A percentile compares a stretch with the other conserved stretches of the same genome.
Conservation (phyloP, 805 yeast genomes). For the Isabelozyma heimii region DNA sequence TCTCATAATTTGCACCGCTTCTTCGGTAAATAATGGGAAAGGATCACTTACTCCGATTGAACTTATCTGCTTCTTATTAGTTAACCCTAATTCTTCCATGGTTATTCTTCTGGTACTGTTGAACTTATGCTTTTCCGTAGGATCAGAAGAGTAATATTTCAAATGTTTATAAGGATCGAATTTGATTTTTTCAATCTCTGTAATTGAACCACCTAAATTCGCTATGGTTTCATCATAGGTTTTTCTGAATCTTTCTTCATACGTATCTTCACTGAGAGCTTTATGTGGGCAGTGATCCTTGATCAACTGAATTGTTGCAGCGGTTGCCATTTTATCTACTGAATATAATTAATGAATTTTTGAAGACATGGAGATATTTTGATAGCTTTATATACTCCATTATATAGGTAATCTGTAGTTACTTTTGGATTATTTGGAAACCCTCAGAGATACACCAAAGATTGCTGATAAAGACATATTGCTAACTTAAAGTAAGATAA, state of each 20-base stretch:
- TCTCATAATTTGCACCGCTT: conserved; percentile 27
- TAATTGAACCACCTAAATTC: background rate
- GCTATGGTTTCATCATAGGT: conserved; percentile 15
- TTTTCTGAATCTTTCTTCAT: conserved; percentile 28
- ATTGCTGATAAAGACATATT: no score
- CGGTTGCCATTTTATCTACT: no score
- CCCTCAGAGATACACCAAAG: no score
- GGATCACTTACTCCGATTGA: conserved; percentile 32
- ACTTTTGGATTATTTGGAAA: no score
- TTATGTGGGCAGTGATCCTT: conserved; percentile 23
- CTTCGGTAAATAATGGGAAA: conserved; percentile 27
- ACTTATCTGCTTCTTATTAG: conserved; percentile 29
- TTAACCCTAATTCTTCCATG: conserved; percentile 50
- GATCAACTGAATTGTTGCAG: no score
- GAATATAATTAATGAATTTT: no score
- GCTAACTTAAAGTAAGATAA: no score
- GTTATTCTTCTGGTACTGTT: conserved; percentile 34
- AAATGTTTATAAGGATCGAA: conserved; percentile 40
- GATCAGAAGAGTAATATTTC: conserved; percentile 9
- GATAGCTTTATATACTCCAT: no score
- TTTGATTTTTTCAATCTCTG: conserved; percentile 4
- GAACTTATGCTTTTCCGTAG: conserved; percentile 32
- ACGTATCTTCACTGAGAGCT: conserved; percentile 26
- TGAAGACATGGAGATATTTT: no score
- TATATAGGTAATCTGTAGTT: no score